Base-by-base conservation (phyloP, 1,139 yeast species). In the Yamadazyma diddensiae region DNA sequence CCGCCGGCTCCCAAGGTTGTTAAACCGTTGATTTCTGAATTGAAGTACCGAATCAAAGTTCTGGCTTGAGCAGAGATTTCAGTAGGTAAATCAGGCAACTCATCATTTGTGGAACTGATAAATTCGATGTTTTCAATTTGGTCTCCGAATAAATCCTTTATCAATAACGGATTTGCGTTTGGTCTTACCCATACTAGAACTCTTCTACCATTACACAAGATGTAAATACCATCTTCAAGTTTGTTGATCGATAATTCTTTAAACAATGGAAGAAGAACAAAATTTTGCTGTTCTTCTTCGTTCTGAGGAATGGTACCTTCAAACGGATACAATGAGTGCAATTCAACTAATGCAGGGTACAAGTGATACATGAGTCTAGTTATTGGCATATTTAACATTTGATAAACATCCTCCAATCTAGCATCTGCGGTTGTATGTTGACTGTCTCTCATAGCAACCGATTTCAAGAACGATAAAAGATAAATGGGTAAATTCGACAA, bases 271-370 rank as follows among this genome's bases (percentile, higher is more conserved):
- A 88, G 76, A 39, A 73, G 49, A 13, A 66, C 62, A 53, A 83
- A 75, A 17, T 62, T 55, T 22, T 72, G 73, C 5, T 59, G 62
- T 13, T 66, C 65, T 7, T 65, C 67, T 33, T 71, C 73, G 22
- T 38, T 41, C 43, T 55, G 28, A 7, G 51, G 46, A 15, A 66
- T 59, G 15, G 68, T 50, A 26, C 83, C 74, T 40, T 79, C 86
- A 3, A 62, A 63, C 6, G 77, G 82, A 6, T 61, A 65, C 35
- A 86, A 57, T 3, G 77, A 70, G 55, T 88, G 95, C 26, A 90
- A 57, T 26, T 86, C 87, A 28, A 85, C 69, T 40, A 92, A 66
- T 4, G 85, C 79, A 2, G 98, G 98, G 49, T 90, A 92, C 32
- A 92, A 65, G 41, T 77, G 79, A 39, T 76, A 74, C 26, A 79